Conservation (phyloP, 176 grass and related monocot genomes). For the Zoysia japonica region DNA sequence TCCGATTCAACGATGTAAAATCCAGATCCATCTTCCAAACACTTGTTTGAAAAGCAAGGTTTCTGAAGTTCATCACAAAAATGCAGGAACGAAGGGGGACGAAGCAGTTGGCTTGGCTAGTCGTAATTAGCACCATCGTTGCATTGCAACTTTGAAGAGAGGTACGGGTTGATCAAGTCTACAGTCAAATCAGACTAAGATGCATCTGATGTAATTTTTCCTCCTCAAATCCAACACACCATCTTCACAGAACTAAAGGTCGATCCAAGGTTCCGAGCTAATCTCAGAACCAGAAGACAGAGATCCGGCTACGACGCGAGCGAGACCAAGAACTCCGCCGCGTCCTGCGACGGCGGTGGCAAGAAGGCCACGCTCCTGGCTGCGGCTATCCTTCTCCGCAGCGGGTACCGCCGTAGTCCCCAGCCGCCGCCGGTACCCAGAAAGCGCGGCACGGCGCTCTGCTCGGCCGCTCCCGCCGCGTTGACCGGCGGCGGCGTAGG, state of each 20-base stretch:
- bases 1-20: neutral
- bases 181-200: neutral
- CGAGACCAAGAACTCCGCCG: slow-evolving; percentile 10
- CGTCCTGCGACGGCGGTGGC: slow-evolving; percentile 32
- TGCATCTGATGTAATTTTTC: neutral
- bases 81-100: neutral
- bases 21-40: neutral
- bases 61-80: neutral
- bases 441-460: slow-evolving; percentile 51
- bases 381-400: slow-evolving; percentile 70
- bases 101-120: neutral
- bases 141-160: neutral
- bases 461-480: neutral
- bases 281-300: slow-evolving; percentile 33
- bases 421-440: slow-evolving; percentile 26
- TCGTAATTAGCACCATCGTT: neutral
- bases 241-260: slow-evolving; percentile 30
- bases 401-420: slow-evolving; percentile 44
- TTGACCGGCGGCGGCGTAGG: slow-evolving; percentile 5
- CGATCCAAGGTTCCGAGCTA: slow-evolving; percentile 14
- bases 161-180: neutral
- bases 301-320: slow-evolving; percentile 32
- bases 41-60: neutral
- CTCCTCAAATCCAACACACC: slow-evolving; percentile 13
- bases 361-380: slow-evolving; percentile 56